These are phyloP conservation scores for Metschnikowia anglica DNA, from an alignment of 805 yeast genomes.

Conservation along the genomic window DNA sequence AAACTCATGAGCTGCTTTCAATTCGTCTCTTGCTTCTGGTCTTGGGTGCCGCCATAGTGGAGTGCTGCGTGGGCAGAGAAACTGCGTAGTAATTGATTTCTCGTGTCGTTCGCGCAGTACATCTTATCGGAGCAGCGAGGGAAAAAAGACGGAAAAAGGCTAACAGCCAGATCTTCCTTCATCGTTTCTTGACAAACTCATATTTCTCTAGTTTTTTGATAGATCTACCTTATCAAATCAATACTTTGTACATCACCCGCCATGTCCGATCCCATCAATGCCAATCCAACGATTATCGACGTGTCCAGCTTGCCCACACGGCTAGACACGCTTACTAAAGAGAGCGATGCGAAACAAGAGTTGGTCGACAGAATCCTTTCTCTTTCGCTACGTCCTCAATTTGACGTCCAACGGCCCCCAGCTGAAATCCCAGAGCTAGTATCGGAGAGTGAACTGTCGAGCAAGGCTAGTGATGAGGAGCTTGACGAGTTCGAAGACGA, in stretches of 20 bases:
- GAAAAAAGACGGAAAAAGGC: not conserved
- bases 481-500: constrained; percentile 28
- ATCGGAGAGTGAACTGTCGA: constrained; percentile 14
- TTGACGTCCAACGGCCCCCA: constrained; percentile 5
- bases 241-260: too few relatives aligned
- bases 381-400: constrained; percentile 26
- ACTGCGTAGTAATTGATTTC: too few relatives aligned
- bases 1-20: too few relatives aligned
- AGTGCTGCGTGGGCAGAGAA: not conserved
- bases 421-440: constrained; percentile 28
- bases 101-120: not conserved
- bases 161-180: too few relatives aligned
- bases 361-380: constrained; percentile 31
- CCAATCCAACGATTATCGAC: constrained; percentile 85
- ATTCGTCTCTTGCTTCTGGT: too few relatives aligned
- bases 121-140: not conserved
- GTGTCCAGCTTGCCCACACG: constrained; percentile 76
- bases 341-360: constrained; percentile 19
- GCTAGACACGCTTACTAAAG: constrained; percentile 19
- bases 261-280: constrained; percentile 85
- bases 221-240: too few relatives aligned
- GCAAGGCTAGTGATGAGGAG: constrained; percentile 9
- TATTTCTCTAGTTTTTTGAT: too few relatives aligned
- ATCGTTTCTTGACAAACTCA: too few relatives aligned
- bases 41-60: too few relatives aligned